Base-by-base conservation (phyloP, 495 filamentous ascomycete genomes). In the Thozetella sp. region DNA sequence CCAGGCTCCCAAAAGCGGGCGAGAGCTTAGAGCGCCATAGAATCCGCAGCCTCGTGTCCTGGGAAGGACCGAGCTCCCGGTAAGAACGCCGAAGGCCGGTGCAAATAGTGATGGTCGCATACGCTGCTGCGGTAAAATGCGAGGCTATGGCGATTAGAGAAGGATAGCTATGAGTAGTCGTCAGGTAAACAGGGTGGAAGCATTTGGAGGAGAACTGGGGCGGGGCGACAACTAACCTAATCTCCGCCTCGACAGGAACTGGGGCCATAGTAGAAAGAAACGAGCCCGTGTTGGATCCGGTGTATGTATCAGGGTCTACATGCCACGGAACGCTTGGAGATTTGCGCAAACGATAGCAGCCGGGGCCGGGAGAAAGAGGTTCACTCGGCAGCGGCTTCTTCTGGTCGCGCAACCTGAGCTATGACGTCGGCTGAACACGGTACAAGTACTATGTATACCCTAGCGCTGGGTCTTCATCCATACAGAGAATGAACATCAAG, bases 41-140 rank as follows among this genome's bases (percentile, higher is more conserved):
- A n/a, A 73, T 63, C 34, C 80, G 80, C 15, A 65, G 65, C n/a
- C 81, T 72, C 17, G 81, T 83, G 25, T 72, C 66, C 43, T 79
- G 72, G 22, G 76, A 67, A 22, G 82, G 80, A 3, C 77, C 67
- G 10, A 83, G 67, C n/a, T 66, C 72, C 51, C 68, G 71, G 55
- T 78, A 76, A 2, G 80, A 78, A 51, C 70, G 71, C 40, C 75
- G 77, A 20, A 82, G 70, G 25, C 74, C 76, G 52, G 55, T 61
- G 22, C 64, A 59, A 22, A 77, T 66, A 4, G 73, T 68, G 50
- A 68, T 72, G 9, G 70, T 75, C 52, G 80, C 68, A 53, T 72
- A 74, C 20, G 66, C 61, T 3, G 74, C 62, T 13, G 74, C 50
- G 34, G 63, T 25, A 48, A 80, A 51, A 53, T 78, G 77, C 1